These are phyloP conservation scores for Populus davidiana DNA, from an alignment of 345 rosid genomes.

Conservation along the genomic window DNA sequence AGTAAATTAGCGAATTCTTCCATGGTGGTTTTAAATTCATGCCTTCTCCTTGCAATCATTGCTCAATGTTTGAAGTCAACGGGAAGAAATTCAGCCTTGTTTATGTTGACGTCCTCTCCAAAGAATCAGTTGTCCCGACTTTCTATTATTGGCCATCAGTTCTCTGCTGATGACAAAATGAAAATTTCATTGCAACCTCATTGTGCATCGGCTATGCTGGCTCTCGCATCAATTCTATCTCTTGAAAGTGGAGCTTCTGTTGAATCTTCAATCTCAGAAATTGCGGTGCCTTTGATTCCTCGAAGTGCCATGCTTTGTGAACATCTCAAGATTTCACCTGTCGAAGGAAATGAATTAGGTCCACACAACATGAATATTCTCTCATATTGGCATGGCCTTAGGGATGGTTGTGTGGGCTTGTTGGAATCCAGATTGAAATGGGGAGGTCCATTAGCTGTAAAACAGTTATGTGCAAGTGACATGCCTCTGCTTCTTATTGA, in stretches of 20 bases:
- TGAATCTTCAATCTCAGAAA: slow-evolving; percentile 69
- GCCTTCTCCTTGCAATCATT: slow-evolving; percentile 66
- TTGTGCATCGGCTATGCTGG: slow-evolving; percentile 87
- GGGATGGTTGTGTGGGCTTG: slow-evolving; percentile 91
- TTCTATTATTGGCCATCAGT: slow-evolving; percentile 63
- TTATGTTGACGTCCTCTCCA: slow-evolving; percentile 83
- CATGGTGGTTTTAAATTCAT: slow-evolving; percentile 54
- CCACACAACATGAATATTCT: slow-evolving; percentile 30
- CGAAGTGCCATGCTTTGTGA: slow-evolving; percentile 72
- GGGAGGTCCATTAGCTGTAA: slow-evolving; percentile 84
- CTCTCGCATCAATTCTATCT: slow-evolving; percentile 84
- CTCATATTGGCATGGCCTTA: slow-evolving; percentile 83
- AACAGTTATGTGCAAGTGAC: slow-evolving; percentile 82
- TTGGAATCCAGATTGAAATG: slow-evolving; percentile 73
- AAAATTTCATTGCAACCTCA: slow-evolving; percentile 57
- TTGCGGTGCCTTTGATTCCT: slow-evolving; percentile 86
- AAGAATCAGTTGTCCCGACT: slow-evolving; percentile 82
- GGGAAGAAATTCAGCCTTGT: slow-evolving; percentile 81
- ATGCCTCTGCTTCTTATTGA: slow-evolving; percentile 69
- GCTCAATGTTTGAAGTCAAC: slow-evolving; percentile 82
- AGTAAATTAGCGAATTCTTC: slow-evolving; percentile 56
- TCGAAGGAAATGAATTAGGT: slow-evolving; percentile 37
- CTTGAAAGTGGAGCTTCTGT: slow-evolving; percentile 80
- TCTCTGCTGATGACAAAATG: slow-evolving; percentile 61
- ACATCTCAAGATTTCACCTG: slow-evolving; percentile 53